A percentile compares a stretch with the other conserved stretches of the same genome.
Conservation (phyloP, 2,329 filamentous ascomycete species). For the Chrysoporthe puriensis region DNA sequence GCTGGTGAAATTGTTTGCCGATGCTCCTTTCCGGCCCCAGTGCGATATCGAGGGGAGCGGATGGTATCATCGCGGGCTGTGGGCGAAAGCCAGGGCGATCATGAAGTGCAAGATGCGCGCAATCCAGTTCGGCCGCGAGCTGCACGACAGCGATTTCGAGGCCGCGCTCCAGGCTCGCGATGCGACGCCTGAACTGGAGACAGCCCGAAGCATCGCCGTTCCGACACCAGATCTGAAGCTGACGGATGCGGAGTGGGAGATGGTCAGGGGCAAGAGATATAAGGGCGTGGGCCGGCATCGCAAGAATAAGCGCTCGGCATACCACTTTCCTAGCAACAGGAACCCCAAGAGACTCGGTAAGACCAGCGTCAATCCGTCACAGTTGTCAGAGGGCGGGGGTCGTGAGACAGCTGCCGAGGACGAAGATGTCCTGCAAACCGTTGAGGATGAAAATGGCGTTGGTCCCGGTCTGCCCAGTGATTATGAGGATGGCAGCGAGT, state of each 20-base stretch:
- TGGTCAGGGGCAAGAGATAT: constrained; percentile 40
- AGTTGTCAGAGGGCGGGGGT: constrained; percentile 15
- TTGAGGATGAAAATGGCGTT: constrained; percentile 26
- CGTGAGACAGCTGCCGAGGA: constrained; percentile 15
- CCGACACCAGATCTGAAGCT: constrained; percentile 45
- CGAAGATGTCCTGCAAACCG: constrained; percentile 31
- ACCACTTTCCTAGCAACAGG: constrained; percentile 30
- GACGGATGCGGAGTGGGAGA: constrained; percentile 42
- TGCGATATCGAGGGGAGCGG: constrained; percentile 70
- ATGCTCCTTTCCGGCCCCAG: constrained; percentile 58
- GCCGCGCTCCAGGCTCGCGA: constrained; percentile 44
- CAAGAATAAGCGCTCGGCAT: constrained; percentile 34
- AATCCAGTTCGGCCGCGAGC: constrained; percentile 59
- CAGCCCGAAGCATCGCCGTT: constrained; percentile 40
- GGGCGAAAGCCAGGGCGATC: constrained; percentile 81
- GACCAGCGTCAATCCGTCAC: not conserved
- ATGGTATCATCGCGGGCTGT: constrained; percentile 82
- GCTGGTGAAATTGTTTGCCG: constrained; percentile 67
- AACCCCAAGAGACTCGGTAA: constrained; percentile 12
- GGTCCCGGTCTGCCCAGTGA: constrained; percentile 22
- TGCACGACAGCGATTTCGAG: constrained; percentile 53
- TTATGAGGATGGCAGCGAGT: constrained; percentile 35
- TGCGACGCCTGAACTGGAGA: constrained; percentile 38
- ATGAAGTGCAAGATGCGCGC: constrained; percentile 85
- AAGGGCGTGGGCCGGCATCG: constrained; percentile 32